Evolutionary conservation across 2,329 filamentous ascomycete species (phyloP), one percentile per base, ranked within the genome.

Genomic region (Botrytis fabae): DNA sequence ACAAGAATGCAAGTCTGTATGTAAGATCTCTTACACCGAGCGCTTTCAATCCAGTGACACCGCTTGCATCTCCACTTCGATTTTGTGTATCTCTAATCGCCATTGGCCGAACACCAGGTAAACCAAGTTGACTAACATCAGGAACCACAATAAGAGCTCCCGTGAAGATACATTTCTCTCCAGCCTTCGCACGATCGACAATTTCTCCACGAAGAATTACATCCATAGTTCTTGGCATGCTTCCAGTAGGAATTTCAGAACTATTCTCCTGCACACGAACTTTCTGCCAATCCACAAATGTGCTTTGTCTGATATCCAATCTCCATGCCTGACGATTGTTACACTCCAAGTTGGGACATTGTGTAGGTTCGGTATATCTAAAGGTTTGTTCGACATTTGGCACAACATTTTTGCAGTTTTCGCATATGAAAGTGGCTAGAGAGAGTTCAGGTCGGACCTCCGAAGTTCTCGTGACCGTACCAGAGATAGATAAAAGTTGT

Each of bases 251-350:
- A 54, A 99, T 99, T 81, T 99, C 96, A 6, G 95, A 95, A 77
- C 94, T 97, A 84, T 98, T 99, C 83, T 99, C 96, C 83, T 99
- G 96, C 75, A 98, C 94, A 75, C 97, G 93, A 38, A 98, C 94
- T 82, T 98, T 98, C 81, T 99, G 96, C 96, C 96, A 99, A 84
- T 99, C 96, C 75, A 99, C 93, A 81, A 99, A 99, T 0, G 95
- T 98, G 82, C 95, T 98, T 82, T 97, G 95, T 61, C 94, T 89
- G 79, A 99, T 98, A 79, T 99, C 95, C n/a, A 99, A 85, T 77
- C 94, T 91, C 96, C 96, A 99, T n/a, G 93, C 94, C 73, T 91
- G 85, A 40, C 96, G 91, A 84, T 99, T 99, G 78, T 91, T 91
- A 81, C 96, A 99, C 10, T 88, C 92, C 40, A 85, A 82, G 80